Evolutionary conservation across 2,329 filamentous ascomycete species (phyloP), one percentile per base, ranked within the genome.

Genomic region (Stagonosporopsis cucurbitacearum): DNA sequence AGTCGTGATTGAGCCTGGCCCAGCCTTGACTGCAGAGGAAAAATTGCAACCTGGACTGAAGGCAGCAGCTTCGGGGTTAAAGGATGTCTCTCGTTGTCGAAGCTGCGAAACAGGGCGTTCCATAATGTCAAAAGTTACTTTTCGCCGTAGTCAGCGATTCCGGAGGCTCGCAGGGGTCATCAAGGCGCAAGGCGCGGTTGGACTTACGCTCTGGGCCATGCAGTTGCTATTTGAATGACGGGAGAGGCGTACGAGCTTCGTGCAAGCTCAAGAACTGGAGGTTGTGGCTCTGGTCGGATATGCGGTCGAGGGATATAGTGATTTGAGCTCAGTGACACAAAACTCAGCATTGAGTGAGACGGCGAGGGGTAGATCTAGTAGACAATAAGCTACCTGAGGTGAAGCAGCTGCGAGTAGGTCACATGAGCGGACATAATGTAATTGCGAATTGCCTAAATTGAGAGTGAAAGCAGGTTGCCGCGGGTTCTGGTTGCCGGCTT

Each of bases 391-490:
- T 22, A 52, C 45, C 30, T 33, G 25, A 59, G 47, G 61, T 67
- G 59, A 65, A 62, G 47, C 51, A 39, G 54, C 36, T 28, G 13
- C n/a, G n/a, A n/a, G n/a, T 2, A 30, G 20, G 37, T 30, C 36
- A 47, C 40, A 37, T 20, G 47, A 28, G 15, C 3, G 12, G 15
- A 17, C 11, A 11, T 17, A 5, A n/a, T 22, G 6, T 12, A 23
- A 15, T 37, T 52, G 40, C 22, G 8, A 15, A 23, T 13, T 13
- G 15, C 12, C 12, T 3, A 8, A 32, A 6, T 39, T 35, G 45
- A 30, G 58, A 50, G 59, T 64, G 59, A 63, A 63, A 45, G 59
- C 36, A 43, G 35, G 22, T n/a, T n/a, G n/a, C n/a, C n/a, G n/a
- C n/a, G n/a, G n/a, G n/a, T n/a, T n/a, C 30, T 32, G 13, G 13